Percentiles rank a stretch among this genome's conserved stretches.
Evolutionary conservation across 2,329 filamentous ascomycete genomes (phyloP).

Genomic region (Fusarium vanettenii): DNA sequence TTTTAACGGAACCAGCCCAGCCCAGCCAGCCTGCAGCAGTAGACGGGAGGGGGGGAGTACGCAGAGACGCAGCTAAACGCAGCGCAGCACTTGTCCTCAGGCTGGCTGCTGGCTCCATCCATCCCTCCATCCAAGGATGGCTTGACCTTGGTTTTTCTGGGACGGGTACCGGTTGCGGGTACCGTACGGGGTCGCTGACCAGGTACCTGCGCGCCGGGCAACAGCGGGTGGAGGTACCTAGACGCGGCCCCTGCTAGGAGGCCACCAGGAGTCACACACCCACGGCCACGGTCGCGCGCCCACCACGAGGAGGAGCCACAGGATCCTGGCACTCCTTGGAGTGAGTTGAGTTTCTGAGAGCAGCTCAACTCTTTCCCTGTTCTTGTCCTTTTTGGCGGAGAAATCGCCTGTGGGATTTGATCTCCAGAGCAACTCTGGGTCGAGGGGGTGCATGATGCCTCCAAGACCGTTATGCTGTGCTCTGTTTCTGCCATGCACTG

Average conservation of each 20-base stretch:
- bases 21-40: conserved; percentile 9
- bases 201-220: conserved; percentile 35
- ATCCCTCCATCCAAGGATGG: background rate
- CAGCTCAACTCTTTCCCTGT: background rate
- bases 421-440: background rate
- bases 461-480: background rate
- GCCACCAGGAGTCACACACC: conserved; percentile 35
- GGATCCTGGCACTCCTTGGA: conserved; percentile 17
- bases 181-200: conserved; percentile 17
- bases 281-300: conserved; percentile 12
- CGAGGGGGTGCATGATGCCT: background rate
- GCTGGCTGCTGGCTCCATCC: background rate
- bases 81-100: background rate
- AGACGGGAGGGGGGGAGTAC: conserved; percentile 8
- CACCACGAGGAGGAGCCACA: conserved; percentile 21
- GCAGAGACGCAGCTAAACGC: conserved; percentile 7
- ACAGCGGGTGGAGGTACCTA: conserved; percentile 35
- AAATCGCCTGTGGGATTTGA: background rate
- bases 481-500: background rate
- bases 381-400: background rate
- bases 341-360: background rate
- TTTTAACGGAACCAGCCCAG: conserved; percentile 49
- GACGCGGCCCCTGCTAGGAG: conserved; percentile 33
- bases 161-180: conserved; percentile 35
- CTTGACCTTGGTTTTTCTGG: conserved; percentile 24